Evolutionary conservation across 176 grass and related monocot species (phyloP).

Genomic region (Metroxylon sagu): DNA sequence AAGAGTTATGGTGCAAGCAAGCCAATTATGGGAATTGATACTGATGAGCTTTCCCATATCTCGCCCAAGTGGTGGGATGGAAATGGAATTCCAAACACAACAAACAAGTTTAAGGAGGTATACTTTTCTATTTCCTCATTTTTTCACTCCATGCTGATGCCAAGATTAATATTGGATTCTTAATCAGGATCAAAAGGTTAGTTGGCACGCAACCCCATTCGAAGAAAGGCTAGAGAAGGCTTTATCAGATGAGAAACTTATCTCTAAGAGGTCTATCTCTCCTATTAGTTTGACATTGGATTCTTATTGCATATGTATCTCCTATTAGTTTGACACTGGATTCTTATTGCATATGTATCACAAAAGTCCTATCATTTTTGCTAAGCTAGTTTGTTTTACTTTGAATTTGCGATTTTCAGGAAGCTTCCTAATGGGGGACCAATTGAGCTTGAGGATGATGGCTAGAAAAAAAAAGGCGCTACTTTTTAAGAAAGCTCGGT

Average conservation of each 20-base stretch:
- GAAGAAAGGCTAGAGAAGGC: slow-evolving; percentile 68
- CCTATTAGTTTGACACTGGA: too few species aligned
- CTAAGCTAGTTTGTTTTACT: too few species aligned
- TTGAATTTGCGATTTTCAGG: too few species aligned
- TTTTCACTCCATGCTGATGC: not conserved
- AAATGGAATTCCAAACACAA: slow-evolving; percentile 77
- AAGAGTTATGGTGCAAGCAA: slow-evolving; percentile 10
- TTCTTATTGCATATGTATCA: too few species aligned
- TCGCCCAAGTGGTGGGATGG: slow-evolving; percentile 24
- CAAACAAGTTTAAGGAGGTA: slow-evolving; percentile 67
- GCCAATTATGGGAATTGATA: slow-evolving; percentile 18
- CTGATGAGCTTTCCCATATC: slow-evolving; percentile 1
- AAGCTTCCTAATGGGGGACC: too few species aligned
- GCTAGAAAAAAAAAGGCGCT: too few species aligned
- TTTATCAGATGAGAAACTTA: slow-evolving; percentile 41
- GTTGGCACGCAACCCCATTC: slow-evolving; percentile 63
- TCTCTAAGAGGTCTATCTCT: slow-evolving; percentile 34
- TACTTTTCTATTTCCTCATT: not conserved
- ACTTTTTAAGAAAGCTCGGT: too few species aligned
- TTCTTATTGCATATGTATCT: too few species aligned
- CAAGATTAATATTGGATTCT: slow-evolving; percentile 2
- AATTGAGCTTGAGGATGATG: too few species aligned
- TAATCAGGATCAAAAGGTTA: slow-evolving; percentile 61
- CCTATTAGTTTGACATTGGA: not conserved
- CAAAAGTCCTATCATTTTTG: too few species aligned